Conservation (phyloP, 2,329 filamentous ascomycete species). For the Shiraia bambusicola region DNA sequence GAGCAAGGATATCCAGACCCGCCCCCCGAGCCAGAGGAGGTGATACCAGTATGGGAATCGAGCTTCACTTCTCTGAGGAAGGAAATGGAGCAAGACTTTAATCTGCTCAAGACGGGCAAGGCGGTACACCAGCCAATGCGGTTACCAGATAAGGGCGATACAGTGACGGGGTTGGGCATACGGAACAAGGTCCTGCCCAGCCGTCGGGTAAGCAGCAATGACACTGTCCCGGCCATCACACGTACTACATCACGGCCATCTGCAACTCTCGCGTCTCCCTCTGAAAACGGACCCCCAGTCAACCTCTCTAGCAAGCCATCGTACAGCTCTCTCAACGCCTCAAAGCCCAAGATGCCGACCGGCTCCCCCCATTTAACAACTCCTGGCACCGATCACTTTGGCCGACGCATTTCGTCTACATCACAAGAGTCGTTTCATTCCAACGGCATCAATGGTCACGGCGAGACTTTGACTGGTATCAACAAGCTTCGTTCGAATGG, state of each 20-base stretch:
- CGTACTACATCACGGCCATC: constrained; percentile 32
- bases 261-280: constrained; percentile 24
- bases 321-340: constrained; percentile 34
- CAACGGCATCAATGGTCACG: constrained; percentile 30
- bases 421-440: constrained; percentile 35
- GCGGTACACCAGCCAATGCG: constrained; percentile 60
- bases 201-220: constrained; percentile 36
- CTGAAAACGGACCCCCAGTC: constrained; percentile 29
- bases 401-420: constrained; percentile 33
- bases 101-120: constrained; percentile 66
- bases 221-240: constrained; percentile 36
- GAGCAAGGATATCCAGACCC: constrained; percentile 70
- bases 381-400: constrained; percentile 33
- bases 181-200: constrained; percentile 46
- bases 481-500: constrained; percentile 46
- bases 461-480: constrained; percentile 40
- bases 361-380: constrained; percentile 38
- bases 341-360: constrained; percentile 35
- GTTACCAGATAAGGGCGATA: constrained; percentile 49
- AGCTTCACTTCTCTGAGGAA: constrained; percentile 64
- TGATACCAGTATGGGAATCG: constrained; percentile 66
- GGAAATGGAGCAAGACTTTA: constrained; percentile 65
- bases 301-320: constrained; percentile 41
- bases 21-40: constrained; percentile 69
- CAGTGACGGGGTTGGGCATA: constrained; percentile 51